These are phyloP conservation scores for Hordeum pubiflorum DNA, from an alignment of 202 grass and related monocot species.

Conservation along the genomic window DNA sequence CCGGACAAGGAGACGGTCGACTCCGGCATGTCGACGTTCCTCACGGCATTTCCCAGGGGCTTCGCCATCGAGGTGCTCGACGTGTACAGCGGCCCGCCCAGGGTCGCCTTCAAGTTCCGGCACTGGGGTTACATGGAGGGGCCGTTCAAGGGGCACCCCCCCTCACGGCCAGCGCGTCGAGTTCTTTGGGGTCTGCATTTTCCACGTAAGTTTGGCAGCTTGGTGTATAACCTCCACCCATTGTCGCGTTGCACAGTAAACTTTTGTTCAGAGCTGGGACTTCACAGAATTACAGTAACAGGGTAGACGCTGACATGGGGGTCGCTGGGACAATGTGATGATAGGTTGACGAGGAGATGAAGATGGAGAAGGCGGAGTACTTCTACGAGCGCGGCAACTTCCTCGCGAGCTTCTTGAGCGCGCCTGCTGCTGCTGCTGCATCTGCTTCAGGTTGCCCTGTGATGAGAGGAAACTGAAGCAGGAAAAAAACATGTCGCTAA, in stretches of 20 bases:
- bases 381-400: slow-evolving; percentile 74
- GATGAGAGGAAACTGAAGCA: slow-evolving; percentile 13
- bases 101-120: slow-evolving; percentile 66
- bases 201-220: slow-evolving; percentile 32
- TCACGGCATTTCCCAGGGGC: slow-evolving; percentile 44
- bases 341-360: slow-evolving; percentile 48
- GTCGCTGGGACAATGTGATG: not conserved
- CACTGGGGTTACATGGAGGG: slow-evolving; percentile 86
- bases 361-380: slow-evolving; percentile 46
- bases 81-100: slow-evolving; percentile 55
- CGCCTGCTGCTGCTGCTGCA: not conserved
- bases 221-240: not conserved
- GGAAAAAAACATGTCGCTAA: not conserved
- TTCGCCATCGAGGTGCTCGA: slow-evolving; percentile 78
- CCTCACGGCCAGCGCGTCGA: slow-evolving; percentile 50
- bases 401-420: slow-evolving; percentile 44
- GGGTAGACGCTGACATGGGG: not conserved
- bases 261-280: not conserved
- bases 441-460: slow-evolving; percentile 34
- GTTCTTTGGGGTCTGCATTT: slow-evolving; percentile 53
- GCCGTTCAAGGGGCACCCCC: slow-evolving; percentile 52
- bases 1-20: slow-evolving; percentile 41
- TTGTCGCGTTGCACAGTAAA: too few species aligned
- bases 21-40: slow-evolving; percentile 37
- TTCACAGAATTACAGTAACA: not conserved